Percentiles rank a stretch among this genome's conserved stretches.
These are phyloP conservation scores for Fagopyrum tataricum DNA, from an alignment of 148 eudicot genomes.

Conservation along the genomic window DNA sequence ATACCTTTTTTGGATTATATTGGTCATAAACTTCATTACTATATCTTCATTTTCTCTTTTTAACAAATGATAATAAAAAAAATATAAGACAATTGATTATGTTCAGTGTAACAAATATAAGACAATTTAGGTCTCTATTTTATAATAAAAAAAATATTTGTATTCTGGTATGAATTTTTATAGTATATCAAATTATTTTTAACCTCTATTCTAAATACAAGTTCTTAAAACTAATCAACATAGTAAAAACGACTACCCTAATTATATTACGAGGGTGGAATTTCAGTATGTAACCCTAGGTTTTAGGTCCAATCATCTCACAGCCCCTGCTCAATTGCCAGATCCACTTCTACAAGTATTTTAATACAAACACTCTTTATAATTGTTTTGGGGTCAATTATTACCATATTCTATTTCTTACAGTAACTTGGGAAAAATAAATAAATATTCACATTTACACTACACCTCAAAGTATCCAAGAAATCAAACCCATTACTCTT, in stretches of 20 bases:
- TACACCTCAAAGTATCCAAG: neutral
- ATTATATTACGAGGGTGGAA: neutral
- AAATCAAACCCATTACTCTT: neutral
- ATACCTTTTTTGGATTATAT: neutral
- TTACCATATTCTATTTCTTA: neutral
- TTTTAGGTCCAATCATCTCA: neutral
- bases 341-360: neutral
- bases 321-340: neutral
- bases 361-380: neutral
- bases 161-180: too few species aligned
- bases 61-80: neutral
- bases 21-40: neutral
- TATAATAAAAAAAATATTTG: too few species aligned
- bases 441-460: neutral
- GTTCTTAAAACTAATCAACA: neutral
- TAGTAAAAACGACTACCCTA: neutral
- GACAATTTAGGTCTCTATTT: too few species aligned
- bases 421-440: neutral
- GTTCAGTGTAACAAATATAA: too few species aligned
- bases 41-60: neutral
- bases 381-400: neutral
- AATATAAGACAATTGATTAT: neutral
- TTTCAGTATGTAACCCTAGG: constrained; percentile 5
- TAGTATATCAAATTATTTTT: too few species aligned
- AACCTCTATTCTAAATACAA: too few species aligned